Percentiles rank a stretch among this genome's conserved stretches.
These are phyloP conservation scores for Trichosporon sp. DNA, from an alignment of 1,284 basidiomycete genomes.

Conservation along the genomic window DNA sequence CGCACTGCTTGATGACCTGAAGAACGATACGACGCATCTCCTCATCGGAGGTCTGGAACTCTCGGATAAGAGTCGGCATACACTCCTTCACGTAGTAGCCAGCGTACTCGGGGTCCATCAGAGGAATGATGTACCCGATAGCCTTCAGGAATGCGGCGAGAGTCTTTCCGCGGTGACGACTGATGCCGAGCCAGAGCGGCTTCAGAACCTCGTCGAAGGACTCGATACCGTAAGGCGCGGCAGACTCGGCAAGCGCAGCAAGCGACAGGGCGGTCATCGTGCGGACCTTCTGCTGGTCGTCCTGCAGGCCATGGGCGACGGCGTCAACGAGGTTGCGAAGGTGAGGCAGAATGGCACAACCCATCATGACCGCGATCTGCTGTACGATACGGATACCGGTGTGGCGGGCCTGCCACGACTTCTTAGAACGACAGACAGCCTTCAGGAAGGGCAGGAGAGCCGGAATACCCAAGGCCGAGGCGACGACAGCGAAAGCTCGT, in stretches of 20 bases:
- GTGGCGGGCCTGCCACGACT: conserved; percentile 99
- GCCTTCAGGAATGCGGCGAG: conserved; percentile 98
- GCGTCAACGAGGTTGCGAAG: conserved; percentile 94
- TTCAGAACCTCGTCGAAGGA: conserved; percentile 98
- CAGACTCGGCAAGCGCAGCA: conserved; percentile 94
- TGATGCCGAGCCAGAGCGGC: conserved; percentile 95
- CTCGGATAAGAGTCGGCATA: conserved; percentile 94
- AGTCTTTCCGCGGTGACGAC: conserved; percentile 95
- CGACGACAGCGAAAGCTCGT: conserved; percentile 97
- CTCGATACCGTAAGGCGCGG: conserved; percentile 98
- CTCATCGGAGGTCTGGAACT: conserved; percentile 98
- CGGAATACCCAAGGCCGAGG: conserved; percentile 95
- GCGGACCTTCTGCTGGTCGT: conserved; percentile 98
- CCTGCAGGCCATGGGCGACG: conserved; percentile 89
- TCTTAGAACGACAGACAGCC: conserved; percentile 96
- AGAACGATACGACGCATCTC: conserved; percentile 99
- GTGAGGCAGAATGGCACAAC: conserved; percentile 96
- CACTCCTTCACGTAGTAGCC: conserved; percentile 98
- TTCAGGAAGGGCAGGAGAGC: conserved; percentile 96
- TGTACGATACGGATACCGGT: conserved; percentile 99
- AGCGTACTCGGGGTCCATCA: conserved; percentile 99
- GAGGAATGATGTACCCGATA: conserved; percentile 98
- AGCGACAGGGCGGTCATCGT: conserved; percentile 97
- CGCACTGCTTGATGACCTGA: conserved; percentile 98
- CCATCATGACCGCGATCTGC: conserved; percentile 99